Evolutionary conservation across 371 early-diverging fungal genomes (phyloP), one percentile per base, ranked within the genome.

Genomic region (Synchytrium microbalum): DNA sequence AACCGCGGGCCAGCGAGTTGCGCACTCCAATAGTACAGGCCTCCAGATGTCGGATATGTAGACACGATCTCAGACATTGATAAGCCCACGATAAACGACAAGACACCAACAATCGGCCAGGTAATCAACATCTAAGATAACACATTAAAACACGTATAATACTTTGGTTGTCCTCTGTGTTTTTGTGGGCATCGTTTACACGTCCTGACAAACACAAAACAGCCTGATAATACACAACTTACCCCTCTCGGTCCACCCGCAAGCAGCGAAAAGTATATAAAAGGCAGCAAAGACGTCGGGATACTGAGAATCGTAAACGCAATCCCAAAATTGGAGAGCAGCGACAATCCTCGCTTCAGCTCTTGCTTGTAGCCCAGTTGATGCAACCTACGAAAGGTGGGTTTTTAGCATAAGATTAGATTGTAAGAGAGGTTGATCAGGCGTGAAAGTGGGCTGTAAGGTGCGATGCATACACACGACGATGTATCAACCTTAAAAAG

Each of bases 321-420:
- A 33, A 70, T 64, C 2, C 70, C 70, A 60, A 70, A 70, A 64
- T 66, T 66, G 32, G 62, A 51, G 52, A 70, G 67, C 24, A 62
- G 67, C 26, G 66, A 52, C 1, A 70, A 64, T n/a, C 57, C 61
- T 3, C 70, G 58, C 19, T 58, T 28, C 30, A 70, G 67, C 56
- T 70, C 67, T 66, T 69, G 69, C 53, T 58, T 64, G 65, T 69
- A 65, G 25, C 66, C 66, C 24, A 65, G 60, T 55, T 69, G 38
- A 27, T 62, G 13, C 26, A 67, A 29, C 3, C 67, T n/a, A n/a
- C n/a, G n/a, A n/a, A n/a, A n/a, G n/a, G n/a, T n/a, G n/a, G n/a
- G n/a, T n/a, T n/a, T n/a, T n/a, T n/a, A n/a, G n/a, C n/a, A n/a
- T n/a, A n/a, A n/a, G n/a, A n/a, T n/a, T n/a, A n/a, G n/a, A n/a